phyloP scores from a whole-genome alignment of 306 rosid species.

The Lathyrus oleraceus region DNA sequence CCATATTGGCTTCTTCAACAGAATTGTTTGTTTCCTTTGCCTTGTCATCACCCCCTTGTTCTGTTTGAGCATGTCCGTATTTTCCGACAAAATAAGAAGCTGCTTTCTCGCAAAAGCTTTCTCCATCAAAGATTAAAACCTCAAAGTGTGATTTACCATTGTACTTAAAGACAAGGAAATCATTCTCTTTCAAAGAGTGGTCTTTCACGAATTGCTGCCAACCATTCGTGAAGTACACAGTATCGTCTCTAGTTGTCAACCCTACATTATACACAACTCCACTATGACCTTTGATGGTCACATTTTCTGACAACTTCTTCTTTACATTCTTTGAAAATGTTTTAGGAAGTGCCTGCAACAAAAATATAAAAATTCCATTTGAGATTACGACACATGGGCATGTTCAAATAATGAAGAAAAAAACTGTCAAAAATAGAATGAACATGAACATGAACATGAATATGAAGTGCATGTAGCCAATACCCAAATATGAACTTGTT shows the following conservation, averaged over 20 bases:
- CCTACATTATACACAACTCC: conserved; percentile 64
- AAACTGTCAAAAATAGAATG: background rate
- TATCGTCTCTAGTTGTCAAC: conserved; percentile 43
- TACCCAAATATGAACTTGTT: background rate
- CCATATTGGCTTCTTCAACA: background rate
- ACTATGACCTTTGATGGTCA: conserved; percentile 61
- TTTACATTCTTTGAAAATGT: conserved; percentile 50
- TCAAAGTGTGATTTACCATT: conserved; percentile 58
- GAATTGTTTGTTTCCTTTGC: background rate
- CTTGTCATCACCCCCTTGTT: conserved; percentile 13
- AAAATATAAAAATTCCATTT: background rate
- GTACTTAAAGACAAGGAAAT: conserved; percentile 67
- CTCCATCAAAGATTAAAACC: conserved; percentile 57
- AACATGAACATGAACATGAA: too few relatives aligned
- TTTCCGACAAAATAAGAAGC: conserved; percentile 59
- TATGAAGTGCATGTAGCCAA: conserved; percentile 1
- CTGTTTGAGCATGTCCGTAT: conserved; percentile 32
- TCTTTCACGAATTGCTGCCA: conserved; percentile 67
- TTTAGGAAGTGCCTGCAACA: conserved; percentile 62
- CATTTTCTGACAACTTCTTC: conserved; percentile 57
- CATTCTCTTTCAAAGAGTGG: conserved; percentile 58
- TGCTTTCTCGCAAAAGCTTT: conserved; percentile 62
- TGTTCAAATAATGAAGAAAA: background rate
- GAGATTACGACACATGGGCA: conserved; percentile 8
- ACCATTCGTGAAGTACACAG: conserved; percentile 50